Evolutionary conservation across 1,284 basidiomycete species (phyloP), one percentile per base, ranked within the genome.

Genomic region (Ceratobasidium papillatum): DNA sequence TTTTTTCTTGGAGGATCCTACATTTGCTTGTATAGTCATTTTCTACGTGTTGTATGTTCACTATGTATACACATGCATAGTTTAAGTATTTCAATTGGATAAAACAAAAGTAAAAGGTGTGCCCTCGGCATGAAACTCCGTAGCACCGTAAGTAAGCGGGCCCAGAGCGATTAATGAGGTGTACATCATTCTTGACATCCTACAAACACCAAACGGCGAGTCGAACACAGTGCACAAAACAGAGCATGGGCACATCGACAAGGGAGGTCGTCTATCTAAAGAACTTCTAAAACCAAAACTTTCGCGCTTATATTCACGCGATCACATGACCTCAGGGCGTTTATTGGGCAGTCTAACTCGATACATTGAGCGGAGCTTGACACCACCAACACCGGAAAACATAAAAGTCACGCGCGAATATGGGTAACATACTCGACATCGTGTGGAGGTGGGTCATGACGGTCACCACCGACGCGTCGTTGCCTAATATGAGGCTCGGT

Each of bases 81-180:
- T 52, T 14, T 30, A 45, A 66, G 36, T 65, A 36, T 51, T 47
- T 14, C 14, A 12, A 45, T n/a, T 12, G 19, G 43, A 9, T 27
- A 47, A 47, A 47, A 47, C 22, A 63, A 22, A 22, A 43, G 1
- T 62, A 41, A 2, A 63, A 32, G 38, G 32, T 91, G 86, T 91
- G 77, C 88, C 91, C 90, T 81, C 86, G 84, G 84, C 89, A 92
- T 92, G 91, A 92, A 92, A 92, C 91, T 90, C 90, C 86, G 87
- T 84, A 87, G 88, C 78, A 86, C 58, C 90, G 89, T 92, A 79
- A 79, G 47, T 80, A 78, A 82, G 81, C 84, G 90, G 86, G 88
- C 88, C 89, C 82, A 85, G 89, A 91, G 91, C 87, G 91, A 91
- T 92, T 91, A 92, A 88, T 81, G 84, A 86, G 91, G 91, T 88